phyloP scores from a whole-genome alignment of 2,329 filamentous ascomycete species.

The Scedosporium apiospermum region DNA sequence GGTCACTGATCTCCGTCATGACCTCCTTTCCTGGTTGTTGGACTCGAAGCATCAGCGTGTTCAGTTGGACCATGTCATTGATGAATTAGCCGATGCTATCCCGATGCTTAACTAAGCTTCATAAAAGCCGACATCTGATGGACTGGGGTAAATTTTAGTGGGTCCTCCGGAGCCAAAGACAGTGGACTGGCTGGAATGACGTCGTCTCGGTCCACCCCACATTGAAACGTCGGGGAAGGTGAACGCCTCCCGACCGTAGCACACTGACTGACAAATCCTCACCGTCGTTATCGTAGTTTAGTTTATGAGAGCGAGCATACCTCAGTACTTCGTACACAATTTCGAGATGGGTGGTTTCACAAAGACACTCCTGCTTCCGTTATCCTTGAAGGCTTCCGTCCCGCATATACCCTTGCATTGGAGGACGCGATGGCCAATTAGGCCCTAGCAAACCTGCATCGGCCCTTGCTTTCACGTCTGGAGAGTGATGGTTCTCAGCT shows the following conservation, averaged over 20 bases:
- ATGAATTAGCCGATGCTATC: not conserved
- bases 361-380: not conserved
- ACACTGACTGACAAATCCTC: not conserved
- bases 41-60: not conserved
- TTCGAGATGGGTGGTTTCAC: not conserved
- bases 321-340: too few species aligned
- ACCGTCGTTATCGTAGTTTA: not conserved
- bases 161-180: not conserved
- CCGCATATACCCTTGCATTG: not conserved
- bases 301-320: not conserved
- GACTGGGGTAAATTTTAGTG: not conserved
- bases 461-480: not conserved
- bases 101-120: not conserved
- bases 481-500: not conserved
- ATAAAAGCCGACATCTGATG: not conserved
- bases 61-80: not conserved
- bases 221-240: not conserved
- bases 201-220: not conserved
- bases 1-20: not conserved
- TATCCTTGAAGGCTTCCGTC: not conserved
- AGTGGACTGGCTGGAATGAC: not conserved
- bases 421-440: not conserved
- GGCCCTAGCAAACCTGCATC: not conserved
- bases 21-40: slow-evolving; percentile 1
- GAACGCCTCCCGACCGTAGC: not conserved